phyloP scores from a whole-genome alignment of 2,329 filamentous ascomycete genomes.

The Leptodontidium sp. region DNA sequence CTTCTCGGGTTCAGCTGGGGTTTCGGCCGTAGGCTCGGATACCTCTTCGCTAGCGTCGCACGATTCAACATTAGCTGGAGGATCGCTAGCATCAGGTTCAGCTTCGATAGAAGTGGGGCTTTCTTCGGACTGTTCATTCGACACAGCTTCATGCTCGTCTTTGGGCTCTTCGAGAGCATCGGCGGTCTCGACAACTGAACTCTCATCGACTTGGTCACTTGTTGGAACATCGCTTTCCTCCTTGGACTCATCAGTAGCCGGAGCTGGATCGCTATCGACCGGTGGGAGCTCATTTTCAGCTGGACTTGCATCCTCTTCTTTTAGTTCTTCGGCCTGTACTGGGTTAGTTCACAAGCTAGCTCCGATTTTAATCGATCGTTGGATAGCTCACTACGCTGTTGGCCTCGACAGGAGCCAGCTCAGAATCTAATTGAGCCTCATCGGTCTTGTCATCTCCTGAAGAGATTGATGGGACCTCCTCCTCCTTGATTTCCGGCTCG shows the following conservation, averaged over 20 bases:
- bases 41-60: not conserved
- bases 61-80: not conserved
- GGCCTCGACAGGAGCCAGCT: not conserved
- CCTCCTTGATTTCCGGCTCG: not conserved
- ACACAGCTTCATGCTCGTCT: not conserved
- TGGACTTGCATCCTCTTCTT: slow-evolving; percentile 11
- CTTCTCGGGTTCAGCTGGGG: not conserved
- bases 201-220: not conserved
- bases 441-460: not conserved
- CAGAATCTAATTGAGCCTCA: not conserved
- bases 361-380: not conserved
- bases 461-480: not conserved
- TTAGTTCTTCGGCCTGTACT: slow-evolving; percentile 1
- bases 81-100: not conserved
- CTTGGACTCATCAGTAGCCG: not conserved
- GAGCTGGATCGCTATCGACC: not conserved
- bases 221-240: not conserved
- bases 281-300: not conserved
- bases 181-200: not conserved
- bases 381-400: slow-evolving; percentile 11
- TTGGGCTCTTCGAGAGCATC: not conserved
- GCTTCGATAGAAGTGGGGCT: not conserved
- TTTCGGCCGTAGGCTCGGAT: not conserved
- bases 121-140: not conserved
- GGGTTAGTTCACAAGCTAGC: slow-evolving; percentile 2